Conservation (phyloP, 768 basidiomycete genomes). For the Lactarius deliciosus region DNA sequence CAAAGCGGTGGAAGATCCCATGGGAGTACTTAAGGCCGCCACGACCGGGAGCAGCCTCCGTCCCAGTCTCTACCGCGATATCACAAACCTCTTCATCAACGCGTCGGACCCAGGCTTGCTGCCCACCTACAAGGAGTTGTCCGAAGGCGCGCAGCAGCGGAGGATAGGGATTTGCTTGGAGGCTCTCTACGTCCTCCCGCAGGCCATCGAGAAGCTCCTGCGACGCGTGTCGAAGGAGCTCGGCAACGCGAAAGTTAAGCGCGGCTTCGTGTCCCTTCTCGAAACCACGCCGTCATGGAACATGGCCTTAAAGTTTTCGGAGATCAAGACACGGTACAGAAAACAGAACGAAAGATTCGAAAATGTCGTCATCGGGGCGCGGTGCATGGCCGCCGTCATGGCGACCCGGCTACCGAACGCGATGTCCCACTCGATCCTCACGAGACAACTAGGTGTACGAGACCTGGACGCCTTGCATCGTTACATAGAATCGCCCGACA, state of each 20-base stretch:
- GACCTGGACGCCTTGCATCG: neutral
- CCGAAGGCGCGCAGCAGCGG: neutral
- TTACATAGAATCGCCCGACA: neutral
- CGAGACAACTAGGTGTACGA: neutral
- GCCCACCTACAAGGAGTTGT: neutral
- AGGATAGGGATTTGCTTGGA: constrained; percentile 2
- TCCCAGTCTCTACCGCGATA: neutral
- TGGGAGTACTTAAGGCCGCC: neutral
- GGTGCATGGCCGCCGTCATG: constrained; percentile 8
- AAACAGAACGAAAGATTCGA: neutral
- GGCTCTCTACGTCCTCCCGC: constrained; percentile 7
- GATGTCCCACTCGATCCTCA: neutral
- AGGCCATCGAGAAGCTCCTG: neutral
- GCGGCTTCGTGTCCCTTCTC: neutral
- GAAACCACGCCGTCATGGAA: neutral
- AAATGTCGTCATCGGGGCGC: constrained; percentile 5
- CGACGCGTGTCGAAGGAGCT: neutral
- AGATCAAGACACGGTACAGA: neutral
- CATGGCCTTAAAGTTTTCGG: neutral
- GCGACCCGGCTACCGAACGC: neutral
- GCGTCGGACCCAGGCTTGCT: neutral
- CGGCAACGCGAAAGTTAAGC: neutral
- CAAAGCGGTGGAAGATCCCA: neutral
- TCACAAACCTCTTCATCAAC: neutral
- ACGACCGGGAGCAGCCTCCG: neutral